These are phyloP conservation scores for Echinochloa phyllopogon DNA, from an alignment of 176 grass and related monocot genomes.

Conservation along the genomic window DNA sequence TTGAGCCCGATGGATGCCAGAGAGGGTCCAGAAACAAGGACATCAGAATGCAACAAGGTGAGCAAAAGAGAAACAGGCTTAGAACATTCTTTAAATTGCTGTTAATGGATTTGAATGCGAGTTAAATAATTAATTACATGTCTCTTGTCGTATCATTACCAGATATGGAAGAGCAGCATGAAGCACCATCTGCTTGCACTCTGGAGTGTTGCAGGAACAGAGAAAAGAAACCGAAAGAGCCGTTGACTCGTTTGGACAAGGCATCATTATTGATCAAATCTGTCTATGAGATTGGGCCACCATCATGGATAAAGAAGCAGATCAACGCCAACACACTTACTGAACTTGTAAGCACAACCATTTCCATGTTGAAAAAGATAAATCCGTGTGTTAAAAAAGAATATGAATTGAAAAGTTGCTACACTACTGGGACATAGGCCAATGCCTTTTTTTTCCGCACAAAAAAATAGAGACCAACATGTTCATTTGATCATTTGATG, in stretches of 20 bases:
- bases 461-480: not conserved
- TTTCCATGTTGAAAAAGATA: not conserved
- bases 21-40: not conserved
- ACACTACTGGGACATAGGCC: not conserved
- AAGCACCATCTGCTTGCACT: not conserved
- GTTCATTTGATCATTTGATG: not conserved
- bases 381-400: not conserved
- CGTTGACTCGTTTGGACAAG: not conserved
- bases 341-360: conserved; percentile 11
- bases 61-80: not conserved
- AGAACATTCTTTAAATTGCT: not conserved
- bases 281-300: not conserved
- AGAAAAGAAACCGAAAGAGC: not conserved
- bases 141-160: not conserved
- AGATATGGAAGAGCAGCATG: too few species aligned
- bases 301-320: conserved; percentile 41
- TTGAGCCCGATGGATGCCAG: conserved; percentile 9
- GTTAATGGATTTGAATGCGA: not conserved
- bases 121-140: not conserved
- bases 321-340: not conserved
- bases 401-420: not conserved
- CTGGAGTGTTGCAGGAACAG: not conserved
- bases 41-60: not conserved
- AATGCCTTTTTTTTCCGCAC: not conserved
- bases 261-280: not conserved